phyloP scores from a whole-genome alignment of 2,329 filamentous ascomycete species.

The Talaromyces sp. region DNA sequence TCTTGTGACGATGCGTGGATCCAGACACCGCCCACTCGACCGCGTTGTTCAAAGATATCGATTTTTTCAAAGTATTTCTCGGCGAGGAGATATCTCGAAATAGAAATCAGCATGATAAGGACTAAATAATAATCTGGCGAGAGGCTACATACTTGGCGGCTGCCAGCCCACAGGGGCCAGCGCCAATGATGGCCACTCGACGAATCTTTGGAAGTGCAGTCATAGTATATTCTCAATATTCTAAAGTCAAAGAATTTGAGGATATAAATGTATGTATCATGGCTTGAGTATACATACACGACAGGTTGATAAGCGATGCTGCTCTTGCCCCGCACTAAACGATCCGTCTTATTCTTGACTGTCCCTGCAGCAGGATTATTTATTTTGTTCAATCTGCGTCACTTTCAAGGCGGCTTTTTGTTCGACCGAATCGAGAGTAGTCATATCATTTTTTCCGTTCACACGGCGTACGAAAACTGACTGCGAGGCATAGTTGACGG shows the following conservation, averaged over 20 bases:
- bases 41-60: slow-evolving; percentile 75
- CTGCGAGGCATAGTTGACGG: not conserved
- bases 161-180: slow-evolving; percentile 72
- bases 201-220: slow-evolving; percentile 14
- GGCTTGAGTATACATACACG: not conserved
- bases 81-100: slow-evolving; percentile 60
- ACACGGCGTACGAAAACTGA: not conserved
- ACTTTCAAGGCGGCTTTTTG: not conserved
- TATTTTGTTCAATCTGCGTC: not conserved
- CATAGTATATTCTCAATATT: not conserved
- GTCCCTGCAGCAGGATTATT: not conserved
- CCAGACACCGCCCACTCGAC: slow-evolving; percentile 76
- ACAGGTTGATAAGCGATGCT: not conserved
- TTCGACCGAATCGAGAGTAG: not conserved
- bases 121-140: slow-evolving; percentile 7
- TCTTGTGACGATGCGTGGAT: slow-evolving; percentile 59
- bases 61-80: slow-evolving; percentile 66
- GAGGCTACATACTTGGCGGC: slow-evolving; percentile 57
- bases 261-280: not conserved
- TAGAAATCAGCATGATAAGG: not conserved
- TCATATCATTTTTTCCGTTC: not conserved
- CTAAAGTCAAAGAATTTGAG: not conserved
- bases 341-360: not conserved
- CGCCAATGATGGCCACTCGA: slow-evolving; percentile 70
- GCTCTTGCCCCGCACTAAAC: not conserved